These are phyloP conservation scores for Podospora pseudocomata DNA, from an alignment of 495 filamentous ascomycete species.

Conservation along the genomic window DNA sequence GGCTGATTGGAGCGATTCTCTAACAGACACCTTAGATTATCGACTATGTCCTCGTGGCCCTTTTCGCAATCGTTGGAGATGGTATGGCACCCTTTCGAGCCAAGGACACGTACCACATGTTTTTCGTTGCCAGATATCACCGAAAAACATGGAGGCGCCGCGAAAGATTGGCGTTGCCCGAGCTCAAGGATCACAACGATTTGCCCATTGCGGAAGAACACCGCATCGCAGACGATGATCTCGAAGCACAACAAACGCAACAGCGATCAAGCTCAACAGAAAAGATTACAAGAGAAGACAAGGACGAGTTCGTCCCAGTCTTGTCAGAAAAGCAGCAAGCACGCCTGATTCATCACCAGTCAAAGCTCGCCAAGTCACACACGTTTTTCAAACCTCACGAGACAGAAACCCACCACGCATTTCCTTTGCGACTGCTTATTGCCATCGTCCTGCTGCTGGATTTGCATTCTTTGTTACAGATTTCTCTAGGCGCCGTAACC, in stretches of 20 bases:
- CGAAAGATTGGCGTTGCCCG: constrained; percentile 55
- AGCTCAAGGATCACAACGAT: constrained; percentile 68
- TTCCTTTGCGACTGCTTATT: constrained; percentile 66
- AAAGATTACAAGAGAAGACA: constrained; percentile 38
- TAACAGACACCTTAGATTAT: constrained; percentile 43
- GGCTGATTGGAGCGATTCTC: neutral
- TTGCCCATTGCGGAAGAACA: constrained; percentile 41
- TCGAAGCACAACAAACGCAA: neutral
- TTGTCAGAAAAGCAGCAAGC: constrained; percentile 59
- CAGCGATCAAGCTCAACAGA: neutral
- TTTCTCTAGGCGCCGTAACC: constrained; percentile 69
- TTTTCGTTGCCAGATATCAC: constrained; percentile 59
- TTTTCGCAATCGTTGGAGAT: constrained; percentile 75
- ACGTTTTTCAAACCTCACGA: constrained; percentile 86
- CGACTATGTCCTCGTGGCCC: constrained; percentile 70
- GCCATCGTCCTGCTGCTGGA: constrained; percentile 72
- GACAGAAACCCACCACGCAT: constrained; percentile 73
- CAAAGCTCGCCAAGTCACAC: constrained; percentile 70
- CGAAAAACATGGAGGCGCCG: constrained; percentile 69
- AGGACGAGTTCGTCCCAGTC: constrained; percentile 50
- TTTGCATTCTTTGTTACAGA: constrained; percentile 69
- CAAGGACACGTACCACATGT: constrained; percentile 80
- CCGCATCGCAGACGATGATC: neutral
- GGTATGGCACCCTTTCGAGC: constrained; percentile 71
- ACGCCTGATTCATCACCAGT: constrained; percentile 65